Percentiles rank a stretch among this genome's conserved stretches.
phyloP scores from a whole-genome alignment of 176 grass and related monocot species.

The Avena sativa region DNA sequence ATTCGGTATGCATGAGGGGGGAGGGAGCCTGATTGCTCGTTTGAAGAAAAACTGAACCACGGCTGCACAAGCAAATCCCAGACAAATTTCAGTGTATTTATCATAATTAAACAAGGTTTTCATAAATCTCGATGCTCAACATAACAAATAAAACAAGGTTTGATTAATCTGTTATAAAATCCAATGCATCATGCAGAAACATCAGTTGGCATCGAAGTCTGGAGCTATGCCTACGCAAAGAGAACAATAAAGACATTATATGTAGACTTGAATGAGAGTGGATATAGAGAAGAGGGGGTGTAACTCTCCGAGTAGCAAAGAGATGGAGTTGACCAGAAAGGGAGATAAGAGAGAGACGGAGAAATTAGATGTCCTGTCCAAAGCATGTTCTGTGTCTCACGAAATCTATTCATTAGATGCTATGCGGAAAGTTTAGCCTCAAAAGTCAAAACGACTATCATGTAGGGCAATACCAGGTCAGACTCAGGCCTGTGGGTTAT shows the following conservation, averaged over 20 bases:
- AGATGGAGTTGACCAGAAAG: conserved; percentile 3
- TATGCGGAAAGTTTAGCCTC: neutral
- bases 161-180: conserved; percentile 4
- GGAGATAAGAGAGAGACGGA: neutral
- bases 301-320: neutral
- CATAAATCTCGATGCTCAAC: neutral
- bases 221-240: neutral
- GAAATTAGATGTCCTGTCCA: neutral
- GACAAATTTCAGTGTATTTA: neutral
- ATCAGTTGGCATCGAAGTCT: conserved; percentile 8
- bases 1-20: neutral
- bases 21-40: neutral
- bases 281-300: neutral
- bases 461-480: neutral
- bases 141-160: neutral
- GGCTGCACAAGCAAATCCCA: neutral
- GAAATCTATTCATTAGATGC: neutral
- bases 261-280: neutral
- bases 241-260: conserved; percentile 12
- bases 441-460: neutral
- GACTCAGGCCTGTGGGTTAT: neutral
- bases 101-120: neutral
- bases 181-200: neutral
- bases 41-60: neutral
- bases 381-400: neutral